Percentiles rank a stretch among this genome's conserved stretches.
Evolutionary conservation across 768 basidiomycete species (phyloP).

Genomic region (Leccinum sublutescens): DNA sequence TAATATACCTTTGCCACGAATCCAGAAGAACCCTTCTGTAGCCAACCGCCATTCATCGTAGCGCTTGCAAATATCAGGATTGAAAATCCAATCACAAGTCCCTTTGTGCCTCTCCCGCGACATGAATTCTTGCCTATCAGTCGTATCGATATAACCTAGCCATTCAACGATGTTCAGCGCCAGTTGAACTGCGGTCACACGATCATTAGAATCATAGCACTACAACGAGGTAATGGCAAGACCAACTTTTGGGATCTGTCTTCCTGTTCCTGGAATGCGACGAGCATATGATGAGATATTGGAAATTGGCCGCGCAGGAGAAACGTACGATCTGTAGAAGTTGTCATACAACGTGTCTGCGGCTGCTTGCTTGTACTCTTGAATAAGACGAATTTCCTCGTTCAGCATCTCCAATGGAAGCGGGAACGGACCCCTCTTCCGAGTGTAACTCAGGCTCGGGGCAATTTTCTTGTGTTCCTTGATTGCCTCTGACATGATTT

Average conservation of each 20-base stretch:
- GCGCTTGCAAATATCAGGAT: slow-evolving; percentile 14
- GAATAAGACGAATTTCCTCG: slow-evolving; percentile 23
- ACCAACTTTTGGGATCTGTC: slow-evolving; percentile 26
- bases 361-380: slow-evolving; percentile 18
- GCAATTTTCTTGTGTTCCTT: slow-evolving; percentile 17
- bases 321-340: slow-evolving; percentile 22
- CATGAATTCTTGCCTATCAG: slow-evolving; percentile 27
- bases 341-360: slow-evolving; percentile 18
- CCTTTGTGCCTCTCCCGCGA: slow-evolving; percentile 22
- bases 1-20: slow-evolving; percentile 22
- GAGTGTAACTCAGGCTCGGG: slow-evolving; percentile 1
- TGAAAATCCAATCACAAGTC: slow-evolving; percentile 27
- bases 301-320: no score
- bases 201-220: slow-evolving; percentile 2
- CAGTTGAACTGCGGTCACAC: slow-evolving; percentile 19
- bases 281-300: background rate
- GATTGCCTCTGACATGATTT: slow-evolving; percentile 22
- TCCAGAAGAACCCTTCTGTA: slow-evolving; percentile 26
- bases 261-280: slow-evolving; percentile 14
- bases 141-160: slow-evolving; percentile 24
- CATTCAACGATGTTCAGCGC: slow-evolving; percentile 22
- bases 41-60: slow-evolving; percentile 22
- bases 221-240: background rate
- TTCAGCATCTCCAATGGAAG: slow-evolving; percentile 22
- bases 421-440: slow-evolving; percentile 22